Base-by-base conservation (phyloP, 2,329 filamentous ascomycete genomes). In the Emydomyces testavorans region DNA sequence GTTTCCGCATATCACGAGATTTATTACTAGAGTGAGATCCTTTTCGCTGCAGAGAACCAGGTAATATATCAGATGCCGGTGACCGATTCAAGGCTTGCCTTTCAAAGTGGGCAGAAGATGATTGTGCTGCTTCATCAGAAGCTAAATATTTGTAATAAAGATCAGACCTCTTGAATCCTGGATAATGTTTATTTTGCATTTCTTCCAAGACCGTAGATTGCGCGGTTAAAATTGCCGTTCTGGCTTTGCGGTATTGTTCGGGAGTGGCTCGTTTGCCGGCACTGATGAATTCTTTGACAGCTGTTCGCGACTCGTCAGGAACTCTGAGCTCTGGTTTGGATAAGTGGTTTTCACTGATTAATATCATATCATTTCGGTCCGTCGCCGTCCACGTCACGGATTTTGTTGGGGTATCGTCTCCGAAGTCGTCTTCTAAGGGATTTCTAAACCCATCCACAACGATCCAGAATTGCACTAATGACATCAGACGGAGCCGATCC, bases 361-460 rank as follows among this genome's bases (percentile, higher is more conserved):
- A 86, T 26, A 84, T 84, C 49, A 98, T 75, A 62, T 98, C 90
- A 52, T 82, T 79, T 41, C 89, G 78, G 62, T 96, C 90, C 0
- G 88, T 82, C 23, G 89, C 79, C 1, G 80, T 83, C 85, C 88
- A 95, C 44, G 79, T 76, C 2, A 76, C 71, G 15, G 83, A 65
- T 23, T 72, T 75, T 1, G 79, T 69, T 1, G 82, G 77, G 1
- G 78, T 64, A 42, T 82, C 80, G 51, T 92, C 85, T 16, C 82
- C 81, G 29, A 82, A 82, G 58, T 85, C 83, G 54, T 90, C 85
- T 65, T 98, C 92, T 2, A 98, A 70, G 0, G 92, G 93, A 57
- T 93, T 94, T 35, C 93, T 83, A 57, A 96, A 87, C 0, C 92
- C 90, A 66, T 98, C 92, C 4, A 96, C 92, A 2, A 96, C 92